phyloP scores from a whole-genome alignment of 345 rosid species.

The Abelmoschus esculentus region DNA sequence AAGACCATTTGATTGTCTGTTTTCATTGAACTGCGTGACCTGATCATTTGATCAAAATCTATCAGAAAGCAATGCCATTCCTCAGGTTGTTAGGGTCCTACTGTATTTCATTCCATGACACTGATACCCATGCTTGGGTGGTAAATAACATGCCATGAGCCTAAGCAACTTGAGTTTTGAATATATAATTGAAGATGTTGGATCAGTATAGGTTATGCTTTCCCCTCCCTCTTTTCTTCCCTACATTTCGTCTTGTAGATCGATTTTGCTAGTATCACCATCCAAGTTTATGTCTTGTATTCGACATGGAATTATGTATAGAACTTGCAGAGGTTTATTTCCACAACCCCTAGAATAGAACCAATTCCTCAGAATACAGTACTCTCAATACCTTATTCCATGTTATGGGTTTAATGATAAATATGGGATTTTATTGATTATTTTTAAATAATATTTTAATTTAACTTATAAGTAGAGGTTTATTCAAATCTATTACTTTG shows the following conservation, averaged over 20 bases:
- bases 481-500: no score
- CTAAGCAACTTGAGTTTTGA: background rate
- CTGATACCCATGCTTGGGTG: background rate
- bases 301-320: no score
- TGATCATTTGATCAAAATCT: constrained; percentile 3
- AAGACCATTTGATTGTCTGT: background rate
- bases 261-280: background rate
- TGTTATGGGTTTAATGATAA: no score
- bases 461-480: no score
- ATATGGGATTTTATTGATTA: no score
- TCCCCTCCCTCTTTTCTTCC: background rate
- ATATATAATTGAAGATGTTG: background rate
- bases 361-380: no score
- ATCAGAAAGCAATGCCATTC: background rate
- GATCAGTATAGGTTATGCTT: constrained; percentile 1
- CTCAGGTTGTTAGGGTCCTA: background rate
- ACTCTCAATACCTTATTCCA: no score
- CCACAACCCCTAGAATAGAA: no score
- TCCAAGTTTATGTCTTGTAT: no score
- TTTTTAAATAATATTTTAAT: no score
- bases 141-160: background rate
- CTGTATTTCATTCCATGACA: constrained; percentile 3
- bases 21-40: background rate
- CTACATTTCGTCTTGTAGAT: background rate
- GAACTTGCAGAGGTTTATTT: no score